Evolutionary conservation across 2,329 filamentous ascomycete species (phyloP).

Genomic region (Botrytis medusae): DNA sequence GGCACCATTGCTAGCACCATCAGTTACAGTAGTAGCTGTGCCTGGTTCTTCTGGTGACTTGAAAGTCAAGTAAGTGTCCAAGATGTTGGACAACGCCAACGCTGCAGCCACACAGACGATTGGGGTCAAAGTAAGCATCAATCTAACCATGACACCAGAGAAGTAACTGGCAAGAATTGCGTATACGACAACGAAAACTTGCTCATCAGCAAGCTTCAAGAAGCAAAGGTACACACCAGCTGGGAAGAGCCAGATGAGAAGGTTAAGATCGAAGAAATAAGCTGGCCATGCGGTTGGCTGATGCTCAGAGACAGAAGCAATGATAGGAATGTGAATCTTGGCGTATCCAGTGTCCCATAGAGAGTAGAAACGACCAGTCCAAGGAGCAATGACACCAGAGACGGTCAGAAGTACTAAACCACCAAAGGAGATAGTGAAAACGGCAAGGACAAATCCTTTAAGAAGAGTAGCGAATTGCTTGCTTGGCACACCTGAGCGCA

Average conservation of each 20-base stretch:
- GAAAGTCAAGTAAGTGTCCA: constrained; percentile 78
- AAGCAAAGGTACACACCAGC: constrained; percentile 98
- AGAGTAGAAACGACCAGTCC: constrained; percentile 98
- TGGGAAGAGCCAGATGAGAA: constrained; percentile 98
- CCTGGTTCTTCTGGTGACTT: constrained; percentile 59
- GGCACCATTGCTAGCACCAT: constrained; percentile 40
- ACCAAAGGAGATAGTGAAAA: constrained; percentile 71
- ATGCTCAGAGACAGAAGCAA: constrained; percentile 98
- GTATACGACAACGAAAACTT: constrained; percentile 97
- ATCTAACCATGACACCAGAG: constrained; percentile 96
- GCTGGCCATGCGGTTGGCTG: constrained; percentile 98
- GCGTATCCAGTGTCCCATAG: constrained; percentile 98
- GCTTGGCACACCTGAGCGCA: constrained; percentile 82
- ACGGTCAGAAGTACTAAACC: constrained; percentile 85
- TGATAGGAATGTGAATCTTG: constrained; percentile 99
- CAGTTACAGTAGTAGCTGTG: constrained; percentile 43
- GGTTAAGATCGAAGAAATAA: constrained; percentile 98
- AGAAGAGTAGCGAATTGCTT: constrained; percentile 94
- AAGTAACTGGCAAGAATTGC: constrained; percentile 97
- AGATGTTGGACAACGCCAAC: constrained; percentile 79
- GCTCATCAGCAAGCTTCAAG: constrained; percentile 88
- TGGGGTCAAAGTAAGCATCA: constrained; percentile 96
- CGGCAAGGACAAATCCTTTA: constrained; percentile 68
- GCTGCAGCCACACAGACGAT: constrained; percentile 94
- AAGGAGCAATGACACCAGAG: constrained; percentile 89